phyloP scores from a whole-genome alignment of 768 basidiomycete species.

The Boletus pseudo-olivaceus region DNA sequence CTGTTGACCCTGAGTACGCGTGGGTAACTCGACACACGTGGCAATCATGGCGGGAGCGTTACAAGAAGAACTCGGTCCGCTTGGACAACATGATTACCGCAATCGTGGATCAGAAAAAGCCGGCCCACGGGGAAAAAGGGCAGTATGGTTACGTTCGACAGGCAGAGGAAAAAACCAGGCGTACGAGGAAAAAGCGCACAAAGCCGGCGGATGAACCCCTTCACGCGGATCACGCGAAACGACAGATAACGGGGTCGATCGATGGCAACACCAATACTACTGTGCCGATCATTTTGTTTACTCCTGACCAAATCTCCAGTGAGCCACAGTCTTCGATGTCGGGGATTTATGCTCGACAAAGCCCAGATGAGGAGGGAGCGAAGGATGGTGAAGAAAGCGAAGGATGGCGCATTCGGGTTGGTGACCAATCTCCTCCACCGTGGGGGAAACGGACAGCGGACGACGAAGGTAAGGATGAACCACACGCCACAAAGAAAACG shows the following conservation, averaged over 20 bases:
- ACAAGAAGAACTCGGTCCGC: slow-evolving; percentile 75
- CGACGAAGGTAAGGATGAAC: slow-evolving; percentile 35
- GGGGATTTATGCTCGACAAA: slow-evolving; percentile 31
- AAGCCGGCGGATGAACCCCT: slow-evolving; percentile 30
- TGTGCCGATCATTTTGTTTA: slow-evolving; percentile 26
- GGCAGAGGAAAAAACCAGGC: slow-evolving; percentile 65
- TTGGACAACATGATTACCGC: slow-evolving; percentile 61
- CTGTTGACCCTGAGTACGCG: slow-evolving; percentile 63
- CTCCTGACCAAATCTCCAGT: slow-evolving; percentile 19
- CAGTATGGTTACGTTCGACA: slow-evolving; percentile 81
- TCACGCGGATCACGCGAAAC: slow-evolving; percentile 21
- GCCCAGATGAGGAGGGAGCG: slow-evolving; percentile 64
- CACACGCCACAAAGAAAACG: slow-evolving; percentile 38
- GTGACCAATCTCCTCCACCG: slow-evolving; percentile 56
- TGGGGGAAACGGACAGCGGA: slow-evolving; percentile 64
- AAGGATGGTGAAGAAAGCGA: slow-evolving; percentile 52
- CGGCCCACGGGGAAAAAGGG: slow-evolving; percentile 68
- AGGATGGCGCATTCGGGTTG: slow-evolving; percentile 67
- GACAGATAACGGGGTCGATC: slow-evolving; percentile 10
- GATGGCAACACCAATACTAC: slow-evolving; percentile 6
- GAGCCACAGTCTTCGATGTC: slow-evolving; percentile 30
- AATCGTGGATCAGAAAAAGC: slow-evolving; percentile 70
- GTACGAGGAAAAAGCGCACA: slow-evolving; percentile 45
- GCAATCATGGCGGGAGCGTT: slow-evolving; percentile 88
- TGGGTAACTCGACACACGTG: slow-evolving; percentile 85